A percentile compares a stretch with the other conserved stretches of the same genome.
phyloP scores from a whole-genome alignment of 208 protist genomes.

The Willaertia magna region DNA sequence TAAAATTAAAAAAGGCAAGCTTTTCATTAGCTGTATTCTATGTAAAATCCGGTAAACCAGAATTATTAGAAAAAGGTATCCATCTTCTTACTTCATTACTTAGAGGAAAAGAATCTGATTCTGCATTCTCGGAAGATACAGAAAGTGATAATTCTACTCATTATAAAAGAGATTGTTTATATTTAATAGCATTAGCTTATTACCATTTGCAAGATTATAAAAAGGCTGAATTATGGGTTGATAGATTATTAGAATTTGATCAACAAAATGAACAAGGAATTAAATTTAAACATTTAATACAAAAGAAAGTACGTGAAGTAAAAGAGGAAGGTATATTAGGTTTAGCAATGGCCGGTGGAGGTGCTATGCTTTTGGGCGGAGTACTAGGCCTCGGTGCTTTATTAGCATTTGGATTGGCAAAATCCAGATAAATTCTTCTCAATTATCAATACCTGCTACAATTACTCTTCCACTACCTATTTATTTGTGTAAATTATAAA shows the following conservation, averaged over 20 bases:
- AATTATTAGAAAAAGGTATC: neutral
- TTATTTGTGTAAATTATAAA: too few species aligned
- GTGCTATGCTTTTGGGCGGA: neutral
- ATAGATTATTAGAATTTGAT: neutral
- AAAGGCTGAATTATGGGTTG: neutral
- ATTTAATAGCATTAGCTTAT: neutral
- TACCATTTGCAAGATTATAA: neutral
- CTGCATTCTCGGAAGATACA: neutral
- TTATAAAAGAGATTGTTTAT: constrained; percentile 1
- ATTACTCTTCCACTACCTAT: too few species aligned
- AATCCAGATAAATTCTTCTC: too few species aligned
- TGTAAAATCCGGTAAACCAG: neutral
- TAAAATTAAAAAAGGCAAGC: too few species aligned
- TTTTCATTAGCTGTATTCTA: neutral
- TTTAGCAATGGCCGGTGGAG: neutral
- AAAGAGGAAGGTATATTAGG: neutral
- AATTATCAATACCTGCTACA: too few species aligned
- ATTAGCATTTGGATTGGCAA: too few species aligned
- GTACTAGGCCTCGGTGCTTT: neutral
- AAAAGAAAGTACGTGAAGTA: neutral
- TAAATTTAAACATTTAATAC: neutral
- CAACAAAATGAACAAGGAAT: neutral
- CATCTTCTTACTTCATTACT: neutral
- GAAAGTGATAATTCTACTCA: neutral
- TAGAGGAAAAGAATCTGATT: neutral